A percentile compares a stretch with the other conserved stretches of the same genome.
Conservation (phyloP, 768 basidiomycete genomes). For the Boletus patriciae region DNA sequence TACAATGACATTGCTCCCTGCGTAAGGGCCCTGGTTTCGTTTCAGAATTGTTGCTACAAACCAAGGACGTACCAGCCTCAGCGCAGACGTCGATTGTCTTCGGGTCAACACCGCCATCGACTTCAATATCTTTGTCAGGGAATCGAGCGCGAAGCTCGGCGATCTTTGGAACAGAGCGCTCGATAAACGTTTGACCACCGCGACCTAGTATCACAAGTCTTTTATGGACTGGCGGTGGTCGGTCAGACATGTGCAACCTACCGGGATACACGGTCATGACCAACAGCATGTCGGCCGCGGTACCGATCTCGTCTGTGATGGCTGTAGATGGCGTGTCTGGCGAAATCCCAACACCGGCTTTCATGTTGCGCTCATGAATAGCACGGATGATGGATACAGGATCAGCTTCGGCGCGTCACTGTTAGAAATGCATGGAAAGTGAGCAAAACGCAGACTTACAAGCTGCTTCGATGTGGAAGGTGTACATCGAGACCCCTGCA, state of each 20-base stretch:
- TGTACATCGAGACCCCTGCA: slow-evolving; percentile 92
- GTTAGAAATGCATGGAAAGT: slow-evolving; percentile 17
- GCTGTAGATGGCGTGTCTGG: slow-evolving; percentile 88
- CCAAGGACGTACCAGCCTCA: slow-evolving; percentile 62
- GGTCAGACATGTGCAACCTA: slow-evolving; percentile 25
- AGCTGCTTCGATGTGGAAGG: slow-evolving; percentile 95
- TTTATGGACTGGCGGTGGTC: neutral
- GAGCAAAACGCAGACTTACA: slow-evolving; percentile 45
- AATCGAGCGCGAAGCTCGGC: slow-evolving; percentile 86
- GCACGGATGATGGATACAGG: slow-evolving; percentile 73
- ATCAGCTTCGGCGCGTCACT: slow-evolving; percentile 54
- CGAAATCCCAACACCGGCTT: slow-evolving; percentile 94
- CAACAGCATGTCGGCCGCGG: slow-evolving; percentile 88
- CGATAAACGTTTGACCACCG: slow-evolving; percentile 96
- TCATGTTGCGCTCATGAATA: slow-evolving; percentile 86
- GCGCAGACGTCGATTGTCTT: slow-evolving; percentile 88
- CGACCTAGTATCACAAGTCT: slow-evolving; percentile 53
- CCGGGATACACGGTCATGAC: slow-evolving; percentile 99
- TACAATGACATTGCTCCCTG: slow-evolving; percentile 97
- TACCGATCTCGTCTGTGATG: slow-evolving; percentile 83
- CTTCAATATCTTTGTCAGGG: slow-evolving; percentile 94
- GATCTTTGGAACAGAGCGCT: slow-evolving; percentile 91
- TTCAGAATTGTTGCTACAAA: neutral
- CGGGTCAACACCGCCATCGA: slow-evolving; percentile 96
- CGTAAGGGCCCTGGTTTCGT: neutral